Evolutionary conservation across 139 green algal species (phyloP), one percentile per base, ranked within the genome.

Genomic region (Chlamydomonas schloesseri): DNA sequence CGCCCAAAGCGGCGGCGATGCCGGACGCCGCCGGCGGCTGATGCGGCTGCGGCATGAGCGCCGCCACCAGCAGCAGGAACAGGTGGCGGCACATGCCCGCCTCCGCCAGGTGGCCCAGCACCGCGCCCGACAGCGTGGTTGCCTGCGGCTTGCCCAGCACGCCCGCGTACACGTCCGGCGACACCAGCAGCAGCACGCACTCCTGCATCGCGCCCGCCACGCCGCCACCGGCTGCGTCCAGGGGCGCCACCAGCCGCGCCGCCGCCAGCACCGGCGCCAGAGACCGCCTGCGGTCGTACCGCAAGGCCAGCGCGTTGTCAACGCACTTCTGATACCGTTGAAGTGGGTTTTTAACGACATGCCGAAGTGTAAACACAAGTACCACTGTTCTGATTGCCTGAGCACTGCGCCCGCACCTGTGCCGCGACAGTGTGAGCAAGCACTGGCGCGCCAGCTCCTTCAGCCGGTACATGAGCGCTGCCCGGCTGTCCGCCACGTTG

Each of bases 181-280:
- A 71, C 11, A 87, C 81, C 26, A 87, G 55, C 81, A 80, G 81
- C 36, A 87, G 31, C 70, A 87, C 14, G 81, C 81, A 78, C 69
- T 87, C 81, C 69, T 60, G 68, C 69, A 87, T 69, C 2, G 81
- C 69, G 33, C 62, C 69, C 6, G 81, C 81, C 6, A 28, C 9
- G n/a, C 67, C 67, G 65, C 79, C 67, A 17, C 6, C 20, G n/a
- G 68, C n/a, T 0, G 69, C 53, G 70, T 79, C 69, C 28, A 87
- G 70, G 0, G 81, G 81, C 33, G 71, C 58, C 14, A 34, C 29
- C 0, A 70, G 81, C 15, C 81, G 53, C 13, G 81, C 13, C 3
- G 50, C 70, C 29, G 69, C 69, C 26, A 87, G 81, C 81, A 50
- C 26, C 11, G 68, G 62, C 3, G 68, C 69, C 9, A 79, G 21